Conservation (phyloP, 805 yeast genomes). For the Candida railenensis region DNA sequence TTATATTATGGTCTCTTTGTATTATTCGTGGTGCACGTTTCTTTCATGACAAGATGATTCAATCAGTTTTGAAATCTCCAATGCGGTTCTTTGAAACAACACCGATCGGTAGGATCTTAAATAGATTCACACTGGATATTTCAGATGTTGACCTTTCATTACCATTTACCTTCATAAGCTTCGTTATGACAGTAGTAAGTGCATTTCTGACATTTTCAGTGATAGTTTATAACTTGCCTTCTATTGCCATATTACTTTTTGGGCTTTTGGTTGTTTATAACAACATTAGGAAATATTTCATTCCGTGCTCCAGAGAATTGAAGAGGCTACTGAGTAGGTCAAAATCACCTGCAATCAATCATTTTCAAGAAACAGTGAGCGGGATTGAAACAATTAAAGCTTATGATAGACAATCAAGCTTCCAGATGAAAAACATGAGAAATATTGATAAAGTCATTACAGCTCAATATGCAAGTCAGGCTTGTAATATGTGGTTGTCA, state of each 20-base stretch:
- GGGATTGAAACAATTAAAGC: conserved; percentile 29
- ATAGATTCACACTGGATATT: conserved; percentile 26
- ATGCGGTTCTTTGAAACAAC: conserved; percentile 30
- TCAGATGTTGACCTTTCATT: conserved; percentile 20
- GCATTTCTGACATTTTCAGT: conserved; percentile 21
- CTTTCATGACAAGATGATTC: conserved; percentile 25
- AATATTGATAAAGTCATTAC: conserved; percentile 19
- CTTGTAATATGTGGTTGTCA: conserved; percentile 25
- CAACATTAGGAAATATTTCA: conserved; percentile 18
- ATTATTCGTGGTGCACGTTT: conserved; percentile 18
- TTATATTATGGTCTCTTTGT: conserved; percentile 21
- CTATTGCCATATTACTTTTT: conserved; percentile 19
- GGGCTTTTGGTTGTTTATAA: conserved; percentile 19
- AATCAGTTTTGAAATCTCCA: conserved; percentile 23
- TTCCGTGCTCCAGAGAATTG: conserved; percentile 25
- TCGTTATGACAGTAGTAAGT: conserved; percentile 14
- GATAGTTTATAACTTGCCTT: conserved; percentile 23
- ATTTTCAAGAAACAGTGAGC: conserved; percentile 25
- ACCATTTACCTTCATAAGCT: conserved; percentile 18
- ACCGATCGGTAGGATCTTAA: conserved; percentile 28
- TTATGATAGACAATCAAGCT: conserved; percentile 20
- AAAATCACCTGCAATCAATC: conserved; percentile 26
- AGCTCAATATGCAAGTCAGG: conserved; percentile 18
- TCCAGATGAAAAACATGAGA: conserved; percentile 18
- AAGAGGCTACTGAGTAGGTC: conserved; percentile 23